Percentiles rank a stretch among this genome's conserved stretches.
phyloP scores from a whole-genome alignment of 352 stramenopile genomes.

The Globisporangium solare region DNA sequence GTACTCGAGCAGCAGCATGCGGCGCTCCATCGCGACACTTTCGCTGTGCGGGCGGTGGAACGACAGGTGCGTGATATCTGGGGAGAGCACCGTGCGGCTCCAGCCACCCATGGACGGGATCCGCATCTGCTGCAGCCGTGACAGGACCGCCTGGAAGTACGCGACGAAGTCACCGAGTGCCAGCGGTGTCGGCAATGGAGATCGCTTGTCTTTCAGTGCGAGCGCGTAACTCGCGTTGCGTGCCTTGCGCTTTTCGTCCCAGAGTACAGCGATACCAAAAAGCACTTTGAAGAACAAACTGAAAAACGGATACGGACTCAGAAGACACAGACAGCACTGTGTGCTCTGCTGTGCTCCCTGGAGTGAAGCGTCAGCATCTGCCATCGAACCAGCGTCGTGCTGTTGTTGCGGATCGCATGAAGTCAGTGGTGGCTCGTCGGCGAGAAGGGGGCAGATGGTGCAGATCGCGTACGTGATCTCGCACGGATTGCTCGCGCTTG shows the following conservation, averaged over 20 bases:
- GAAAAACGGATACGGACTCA: slow-evolving; percentile 80
- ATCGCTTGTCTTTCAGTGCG: slow-evolving; percentile 18
- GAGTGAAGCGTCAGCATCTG: no score
- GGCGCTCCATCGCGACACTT: slow-evolving; percentile 45
- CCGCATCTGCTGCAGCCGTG: slow-evolving; percentile 49
- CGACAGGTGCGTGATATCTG: slow-evolving; percentile 51
- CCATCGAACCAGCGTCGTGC: no score
- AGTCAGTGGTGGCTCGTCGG: slow-evolving; percentile 21
- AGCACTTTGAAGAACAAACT: slow-evolving; percentile 83
- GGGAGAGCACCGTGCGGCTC: slow-evolving; percentile 56
- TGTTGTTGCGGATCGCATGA: neutral
- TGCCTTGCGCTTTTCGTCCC: slow-evolving; percentile 49
- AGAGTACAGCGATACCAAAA: slow-evolving; percentile 67
- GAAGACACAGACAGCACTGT: slow-evolving; percentile 70
- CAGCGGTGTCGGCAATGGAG: slow-evolving; percentile 17
- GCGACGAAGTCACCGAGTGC: slow-evolving; percentile 53
- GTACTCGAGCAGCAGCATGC: slow-evolving; percentile 67
- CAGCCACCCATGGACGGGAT: slow-evolving; percentile 74
- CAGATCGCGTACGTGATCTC: slow-evolving; percentile 72
- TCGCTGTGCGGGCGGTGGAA: slow-evolving; percentile 75
- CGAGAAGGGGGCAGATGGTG: slow-evolving; percentile 55
- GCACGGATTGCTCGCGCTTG: slow-evolving; percentile 36
- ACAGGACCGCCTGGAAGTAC: slow-evolving; percentile 61
- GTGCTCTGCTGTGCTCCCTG: slow-evolving; percentile 13
- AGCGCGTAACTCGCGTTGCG: slow-evolving; percentile 25